A percentile compares a stretch with the other conserved stretches of the same genome.
These are phyloP conservation scores for Annulohypoxylon nitens DNA, from an alignment of 495 filamentous ascomycete genomes.

Conservation along the genomic window DNA sequence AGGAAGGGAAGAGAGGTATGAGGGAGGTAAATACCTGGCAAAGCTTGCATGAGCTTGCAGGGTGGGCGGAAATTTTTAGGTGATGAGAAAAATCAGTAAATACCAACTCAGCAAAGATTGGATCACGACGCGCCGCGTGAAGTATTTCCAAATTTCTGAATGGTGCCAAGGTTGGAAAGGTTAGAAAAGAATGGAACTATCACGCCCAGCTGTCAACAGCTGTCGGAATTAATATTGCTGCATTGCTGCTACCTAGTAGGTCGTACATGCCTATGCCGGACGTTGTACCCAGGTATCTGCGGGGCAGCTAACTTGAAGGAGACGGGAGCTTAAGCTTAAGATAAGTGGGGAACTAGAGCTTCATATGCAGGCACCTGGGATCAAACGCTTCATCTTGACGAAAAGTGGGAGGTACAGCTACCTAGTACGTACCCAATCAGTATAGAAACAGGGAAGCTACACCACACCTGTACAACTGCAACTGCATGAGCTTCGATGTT, in stretches of 20 bases:
- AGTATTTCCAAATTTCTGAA: slow-evolving; percentile 35
- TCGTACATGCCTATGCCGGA: neutral
- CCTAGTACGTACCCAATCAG: slow-evolving; percentile 2
- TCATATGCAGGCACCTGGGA: slow-evolving; percentile 2
- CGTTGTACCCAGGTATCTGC: neutral
- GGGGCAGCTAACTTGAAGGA: neutral
- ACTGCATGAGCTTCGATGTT: neutral
- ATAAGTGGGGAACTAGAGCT: slow-evolving; percentile 9
- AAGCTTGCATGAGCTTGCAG: slow-evolving; percentile 14
- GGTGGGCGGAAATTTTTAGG: slow-evolving; percentile 26
- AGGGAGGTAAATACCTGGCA: slow-evolving; percentile 28
- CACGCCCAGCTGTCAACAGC: slow-evolving; percentile 32
- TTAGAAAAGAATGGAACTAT: slow-evolving; percentile 19
- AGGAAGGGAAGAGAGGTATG: neutral
- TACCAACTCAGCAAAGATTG: slow-evolving; percentile 20
- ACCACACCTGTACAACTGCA: slow-evolving; percentile 1
- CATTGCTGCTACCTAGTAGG: neutral
- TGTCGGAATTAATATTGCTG: neutral
- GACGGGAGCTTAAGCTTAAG: neutral
- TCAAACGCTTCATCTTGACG: neutral
- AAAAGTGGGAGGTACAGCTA: neutral
- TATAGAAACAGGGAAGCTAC: slow-evolving; percentile 10
- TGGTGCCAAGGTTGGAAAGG: slow-evolving; percentile 18
- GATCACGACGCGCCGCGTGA: slow-evolving; percentile 46
- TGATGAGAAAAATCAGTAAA: slow-evolving; percentile 33